Base-by-base conservation (phyloP, 768 basidiomycete genomes). In the Leccinum imitatum region DNA sequence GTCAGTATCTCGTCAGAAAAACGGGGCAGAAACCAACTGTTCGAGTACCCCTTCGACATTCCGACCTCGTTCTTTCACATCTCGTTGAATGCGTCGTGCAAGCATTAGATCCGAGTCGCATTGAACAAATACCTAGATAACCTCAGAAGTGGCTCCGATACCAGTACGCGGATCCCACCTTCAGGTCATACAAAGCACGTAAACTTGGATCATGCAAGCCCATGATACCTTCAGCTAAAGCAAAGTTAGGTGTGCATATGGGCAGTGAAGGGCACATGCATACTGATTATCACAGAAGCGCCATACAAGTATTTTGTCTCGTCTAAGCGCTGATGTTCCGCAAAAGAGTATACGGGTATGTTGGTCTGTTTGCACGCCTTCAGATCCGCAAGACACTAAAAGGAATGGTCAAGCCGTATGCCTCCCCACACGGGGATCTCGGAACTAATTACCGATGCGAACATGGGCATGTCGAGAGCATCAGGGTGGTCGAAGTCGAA, bases 51-150 rank as follows among this genome's bases (percentile, higher is more conserved):
- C 95, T 4, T 87, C 86, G 0, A 98, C 88, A 57, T 81, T 86
- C 56, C 97, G 79, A 0, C 92, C 93, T 50, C 97, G 84, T 72
- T 99, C 95, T 66, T 86, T 83, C 17, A 92, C 84, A 68, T 98
- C 97, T 57, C 97, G 82, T 63, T 84, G 80, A 56, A 99, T 89
- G 41, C 97, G 85, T 59, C 97, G 85, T 1, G 96, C 93, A 52
- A 99, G 87, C 97, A 99, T 99, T 21, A 98, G 77, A 72, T 99
- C 97, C 8, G 95, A 89, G 71, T 98, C 95, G 60, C 90, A 91
- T 78, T 96, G 92, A 7, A 95, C 93, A 63, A 93, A 95, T 4
- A 95, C 80, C 89, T 92, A 57, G 8, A 51, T 7, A 15, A 31
- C 3, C 35, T 61, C 27, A 53, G 17, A 48, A 0, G 47, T 10